phyloP scores from a whole-genome alignment of 139 green algal species.

The Trebouxia sp. region DNA sequence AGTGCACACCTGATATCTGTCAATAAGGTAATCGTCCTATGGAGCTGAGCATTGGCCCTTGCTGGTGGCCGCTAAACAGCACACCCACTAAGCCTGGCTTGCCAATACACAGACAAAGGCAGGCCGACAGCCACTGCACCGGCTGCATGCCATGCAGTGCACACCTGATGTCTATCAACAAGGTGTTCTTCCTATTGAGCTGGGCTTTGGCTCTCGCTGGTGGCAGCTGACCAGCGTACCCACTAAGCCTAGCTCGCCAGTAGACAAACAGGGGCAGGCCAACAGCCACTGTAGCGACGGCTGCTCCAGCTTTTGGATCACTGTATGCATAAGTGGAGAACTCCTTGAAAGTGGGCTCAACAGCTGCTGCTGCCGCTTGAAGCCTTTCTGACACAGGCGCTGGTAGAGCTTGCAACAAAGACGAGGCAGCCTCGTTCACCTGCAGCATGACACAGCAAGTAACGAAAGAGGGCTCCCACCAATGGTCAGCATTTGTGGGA shows the following conservation, averaged over 20 bases:
- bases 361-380: background rate
- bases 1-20: slow-evolving; percentile 46
- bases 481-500: too few species aligned
- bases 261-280: slow-evolving; percentile 36
- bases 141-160: background rate
- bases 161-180: slow-evolving; percentile 53
- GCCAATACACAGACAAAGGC: slow-evolving; percentile 37
- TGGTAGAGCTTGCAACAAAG: background rate
- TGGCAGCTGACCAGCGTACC: slow-evolving; percentile 51
- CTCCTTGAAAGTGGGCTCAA: background rate
- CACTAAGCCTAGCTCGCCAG: slow-evolving; percentile 44
- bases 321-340: background rate
- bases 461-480: too few species aligned
- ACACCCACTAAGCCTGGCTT: slow-evolving; percentile 49
- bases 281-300: slow-evolving; percentile 35
- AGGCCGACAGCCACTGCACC: background rate
- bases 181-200: slow-evolving; percentile 34
- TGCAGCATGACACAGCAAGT: background rate
- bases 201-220: slow-evolving; percentile 42
- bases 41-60: slow-evolving; percentile 41
- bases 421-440: background rate
- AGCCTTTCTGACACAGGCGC: slow-evolving; percentile 3
- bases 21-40: slow-evolving; percentile 37
- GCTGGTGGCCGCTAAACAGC: slow-evolving; percentile 43
- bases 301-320: slow-evolving; percentile 5